Percentiles rank a stretch among this genome's conserved stretches.
These are phyloP conservation scores for Rubia tinctorum DNA, from an alignment of 305 asterid species.

Conservation along the genomic window DNA sequence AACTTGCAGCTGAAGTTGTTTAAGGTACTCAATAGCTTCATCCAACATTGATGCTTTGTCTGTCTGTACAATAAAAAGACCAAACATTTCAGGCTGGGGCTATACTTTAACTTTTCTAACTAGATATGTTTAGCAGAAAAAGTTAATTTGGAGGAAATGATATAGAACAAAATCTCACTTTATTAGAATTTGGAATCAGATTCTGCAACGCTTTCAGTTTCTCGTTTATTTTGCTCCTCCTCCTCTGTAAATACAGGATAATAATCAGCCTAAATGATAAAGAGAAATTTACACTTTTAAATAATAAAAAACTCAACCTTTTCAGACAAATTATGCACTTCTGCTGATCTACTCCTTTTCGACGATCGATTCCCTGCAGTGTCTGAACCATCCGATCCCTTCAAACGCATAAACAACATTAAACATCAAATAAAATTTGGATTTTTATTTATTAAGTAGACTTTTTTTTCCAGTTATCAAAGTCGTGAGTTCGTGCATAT, in stretches of 20 bases:
- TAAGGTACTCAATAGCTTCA: slow-evolving; percentile 96
- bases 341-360: slow-evolving; percentile 93
- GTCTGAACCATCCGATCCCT: slow-evolving; percentile 66
- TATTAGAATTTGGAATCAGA: slow-evolving; percentile 91
- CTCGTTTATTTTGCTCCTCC: slow-evolving; percentile 96
- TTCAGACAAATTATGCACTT: slow-evolving; percentile 89
- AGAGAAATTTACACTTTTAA: slow-evolving; percentile 9
- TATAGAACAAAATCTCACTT: slow-evolving; percentile 33
- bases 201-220: slow-evolving; percentile 93
- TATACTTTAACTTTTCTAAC: neutral
- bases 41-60: slow-evolving; percentile 99
- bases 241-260: slow-evolving; percentile 54
- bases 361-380: slow-evolving; percentile 52
- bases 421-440: neutral
- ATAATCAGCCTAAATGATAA: slow-evolving; percentile 18
- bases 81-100: slow-evolving; percentile 10
- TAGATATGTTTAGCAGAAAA: neutral
- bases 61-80: slow-evolving; percentile 48
- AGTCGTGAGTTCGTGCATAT: neutral
- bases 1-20: slow-evolving; percentile 97
- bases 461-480: neutral
- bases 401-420: slow-evolving; percentile 17
- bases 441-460: neutral
- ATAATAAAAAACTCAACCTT: slow-evolving; percentile 49
- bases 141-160: neutral